Base-by-base conservation (phyloP, 2,329 filamentous ascomycete species). In the Colletotrichum lini region DNA sequence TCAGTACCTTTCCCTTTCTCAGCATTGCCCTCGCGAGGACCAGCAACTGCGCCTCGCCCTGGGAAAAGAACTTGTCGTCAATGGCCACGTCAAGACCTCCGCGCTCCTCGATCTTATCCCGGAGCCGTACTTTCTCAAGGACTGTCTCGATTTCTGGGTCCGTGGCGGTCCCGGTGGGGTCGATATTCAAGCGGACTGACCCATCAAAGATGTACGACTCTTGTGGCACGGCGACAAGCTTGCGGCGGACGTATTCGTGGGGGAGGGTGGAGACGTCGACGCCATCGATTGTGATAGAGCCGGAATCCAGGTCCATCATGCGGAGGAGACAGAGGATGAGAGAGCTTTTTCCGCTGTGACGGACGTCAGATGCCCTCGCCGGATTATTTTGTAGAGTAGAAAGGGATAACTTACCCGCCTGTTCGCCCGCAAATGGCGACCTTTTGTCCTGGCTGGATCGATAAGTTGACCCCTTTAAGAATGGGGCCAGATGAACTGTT, bases 1-100 rank as follows among this genome's bases (percentile, higher is more conserved):
- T 75, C 0, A 87, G 73, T 2, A 86, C 75, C 16, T 78, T 81
- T 0, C 80, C 78, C 42, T 78, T 77, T 3, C 79, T 75, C 8
- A 87, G 72, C 7, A 88, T 76, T 0, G 85, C 83, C 2, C 87
- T 79, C 0, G 84, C 86, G 16, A 89, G 77, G 12, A 81, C 82
- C 61, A 88, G 82, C 0, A 88, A 76, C 75, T 89, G 87, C 54
- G 79, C 78, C 73, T 89, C 83, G 1, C 87, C 86, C 53, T 85
- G 82, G 0, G 84, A 86, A 13, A 85, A 76, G 3, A 77, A 73
- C 1, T 78, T 72, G 4, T 75, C 73, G 15, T 76, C 74, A 49
- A 83, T 77, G 3, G 76, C 68, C 3, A 74, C 74, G 21, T 81
- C 78, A 2, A 87, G 77, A 0, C 82, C 81, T 2, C 83, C 83